Percentiles rank a stretch among this genome's conserved stretches.
Evolutionary conservation across 164 flowering plant species (phyloP).

Genomic region (Paratinospora sagittata): DNA sequence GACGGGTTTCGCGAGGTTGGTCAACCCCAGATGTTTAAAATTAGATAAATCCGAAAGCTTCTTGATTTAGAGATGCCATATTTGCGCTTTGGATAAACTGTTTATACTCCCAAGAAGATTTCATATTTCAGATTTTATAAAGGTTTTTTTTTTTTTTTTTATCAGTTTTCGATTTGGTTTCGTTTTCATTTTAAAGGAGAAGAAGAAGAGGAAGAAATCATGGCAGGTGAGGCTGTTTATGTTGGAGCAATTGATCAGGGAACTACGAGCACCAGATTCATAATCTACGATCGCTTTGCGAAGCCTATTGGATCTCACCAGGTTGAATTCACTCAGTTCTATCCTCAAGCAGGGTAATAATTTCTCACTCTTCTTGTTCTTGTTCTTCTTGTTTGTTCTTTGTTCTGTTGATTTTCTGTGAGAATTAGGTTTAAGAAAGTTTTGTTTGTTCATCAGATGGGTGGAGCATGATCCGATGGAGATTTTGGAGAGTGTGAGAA

Average conservation of each 20-base stretch:
- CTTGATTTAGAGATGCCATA: not conserved
- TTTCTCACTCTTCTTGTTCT: not conserved
- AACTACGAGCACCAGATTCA: slow-evolving; percentile 87
- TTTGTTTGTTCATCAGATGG: slow-evolving; percentile 47
- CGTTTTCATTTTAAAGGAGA: not conserved
- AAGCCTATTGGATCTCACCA: slow-evolving; percentile 75
- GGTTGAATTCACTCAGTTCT: slow-evolving; percentile 87
- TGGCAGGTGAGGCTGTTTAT: slow-evolving; percentile 33
- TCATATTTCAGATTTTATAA: too few relatives aligned
- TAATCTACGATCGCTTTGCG: slow-evolving; percentile 60
- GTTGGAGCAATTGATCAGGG: slow-evolving; percentile 94
- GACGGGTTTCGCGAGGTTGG: not conserved
- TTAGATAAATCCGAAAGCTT: not conserved
- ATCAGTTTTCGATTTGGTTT: not conserved
- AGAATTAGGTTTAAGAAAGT: not conserved
- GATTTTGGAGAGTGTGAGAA: slow-evolving; percentile 70
- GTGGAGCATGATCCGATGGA: slow-evolving; percentile 98
- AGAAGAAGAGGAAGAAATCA: not conserved
- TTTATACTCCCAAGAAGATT: too few relatives aligned
- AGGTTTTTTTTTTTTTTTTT: too few relatives aligned
- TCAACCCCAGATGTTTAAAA: not conserved
- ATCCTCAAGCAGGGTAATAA: slow-evolving; percentile 87
- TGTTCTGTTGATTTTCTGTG: not conserved
- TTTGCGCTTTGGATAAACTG: too few relatives aligned
- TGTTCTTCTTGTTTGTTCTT: not conserved